Conservation (phyloP, 2,329 filamentous ascomycete species). For the Fusarium sublunatum region DNA sequence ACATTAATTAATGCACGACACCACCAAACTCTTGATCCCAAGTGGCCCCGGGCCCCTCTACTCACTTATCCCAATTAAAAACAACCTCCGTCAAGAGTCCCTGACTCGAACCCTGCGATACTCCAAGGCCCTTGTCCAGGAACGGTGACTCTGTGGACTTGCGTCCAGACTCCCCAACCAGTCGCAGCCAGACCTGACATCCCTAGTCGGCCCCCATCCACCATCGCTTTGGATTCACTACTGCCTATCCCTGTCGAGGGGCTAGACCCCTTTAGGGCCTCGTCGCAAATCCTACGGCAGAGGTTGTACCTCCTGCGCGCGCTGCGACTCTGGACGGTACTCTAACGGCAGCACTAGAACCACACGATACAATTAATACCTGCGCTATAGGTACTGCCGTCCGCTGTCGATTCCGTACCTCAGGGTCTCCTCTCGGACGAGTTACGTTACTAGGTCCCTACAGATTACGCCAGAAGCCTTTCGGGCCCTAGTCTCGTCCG, state of each 20-base stretch:
- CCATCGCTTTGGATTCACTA: constrained; percentile 12
- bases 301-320: constrained; percentile 4
- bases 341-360: neutral
- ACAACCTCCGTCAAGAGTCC: constrained; percentile 32
- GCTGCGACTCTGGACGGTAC: constrained; percentile 5
- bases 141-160: constrained; percentile 43
- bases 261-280: constrained; percentile 35
- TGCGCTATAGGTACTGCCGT: constrained; percentile 6
- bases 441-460: constrained; percentile 4
- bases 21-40: constrained; percentile 40
- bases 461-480: constrained; percentile 27
- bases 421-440: constrained; percentile 12
- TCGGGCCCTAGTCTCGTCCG: constrained; percentile 21
- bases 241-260: constrained; percentile 23
- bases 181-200: constrained; percentile 27
- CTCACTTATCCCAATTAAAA: constrained; percentile 29
- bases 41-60: constrained; percentile 14
- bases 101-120: constrained; percentile 45
- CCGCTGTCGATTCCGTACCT: constrained; percentile 23
- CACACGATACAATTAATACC: neutral
- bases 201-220: constrained; percentile 32
- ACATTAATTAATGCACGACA: constrained; percentile 42
- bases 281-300: constrained; percentile 39
- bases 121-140: constrained; percentile 38
- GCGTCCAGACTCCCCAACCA: constrained; percentile 29